Conservation (phyloP, 176 grass and related monocot genomes). For the Cocos nucifera region DNA sequence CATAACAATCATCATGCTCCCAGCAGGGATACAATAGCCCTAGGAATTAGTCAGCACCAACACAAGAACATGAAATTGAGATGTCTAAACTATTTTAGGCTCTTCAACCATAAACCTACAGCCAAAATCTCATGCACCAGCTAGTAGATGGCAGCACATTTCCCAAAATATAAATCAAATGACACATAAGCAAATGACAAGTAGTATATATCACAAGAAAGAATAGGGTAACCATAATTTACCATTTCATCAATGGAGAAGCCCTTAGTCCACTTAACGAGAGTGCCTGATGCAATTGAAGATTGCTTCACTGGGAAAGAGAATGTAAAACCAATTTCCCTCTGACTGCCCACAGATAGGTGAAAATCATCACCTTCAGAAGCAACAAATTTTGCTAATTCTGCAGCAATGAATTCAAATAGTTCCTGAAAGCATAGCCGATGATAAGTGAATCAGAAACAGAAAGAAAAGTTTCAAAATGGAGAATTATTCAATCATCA, state of each 20-base stretch:
- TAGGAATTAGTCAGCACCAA: too few species aligned
- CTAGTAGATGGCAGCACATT: too few species aligned
- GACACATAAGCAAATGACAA: too few species aligned
- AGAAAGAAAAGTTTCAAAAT: too few species aligned
- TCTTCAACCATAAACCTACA: too few species aligned
- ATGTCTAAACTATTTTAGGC: too few species aligned
- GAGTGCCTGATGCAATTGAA: constrained; percentile 57
- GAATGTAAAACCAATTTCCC: constrained; percentile 82
- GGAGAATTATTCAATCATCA: too few species aligned
- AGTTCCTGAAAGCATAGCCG: constrained; percentile 33
- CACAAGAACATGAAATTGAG: too few species aligned
- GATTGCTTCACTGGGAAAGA: constrained; percentile 85
- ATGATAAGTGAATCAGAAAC: background rate
- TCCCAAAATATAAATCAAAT: too few species aligned
- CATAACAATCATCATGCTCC: too few species aligned
- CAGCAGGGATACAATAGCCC: too few species aligned
- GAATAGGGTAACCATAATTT: constrained; percentile 12
- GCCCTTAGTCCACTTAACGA: constrained; percentile 89
- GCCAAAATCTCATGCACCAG: too few species aligned
- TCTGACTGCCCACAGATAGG: constrained; percentile 25
- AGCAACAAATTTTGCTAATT: constrained; percentile 54
- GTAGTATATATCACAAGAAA: background rate
- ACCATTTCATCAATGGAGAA: constrained; percentile 78
- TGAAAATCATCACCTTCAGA: constrained; percentile 36
- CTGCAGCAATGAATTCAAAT: constrained; percentile 75